Evolutionary conservation across 2,329 filamentous ascomycete genomes (phyloP).

Genomic region (Clonostachys rosea): DNA sequence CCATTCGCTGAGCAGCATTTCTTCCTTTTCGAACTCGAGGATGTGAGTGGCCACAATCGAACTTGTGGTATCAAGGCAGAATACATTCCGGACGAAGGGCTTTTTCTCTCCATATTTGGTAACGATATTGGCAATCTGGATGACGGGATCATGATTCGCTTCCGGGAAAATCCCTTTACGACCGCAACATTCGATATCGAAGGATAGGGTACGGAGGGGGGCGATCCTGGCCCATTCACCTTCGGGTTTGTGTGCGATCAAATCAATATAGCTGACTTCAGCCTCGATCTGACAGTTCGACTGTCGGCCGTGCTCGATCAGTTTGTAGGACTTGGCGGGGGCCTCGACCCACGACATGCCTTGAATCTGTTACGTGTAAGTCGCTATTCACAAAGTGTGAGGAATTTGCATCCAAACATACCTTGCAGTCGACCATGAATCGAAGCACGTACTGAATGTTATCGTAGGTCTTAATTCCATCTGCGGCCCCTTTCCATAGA

Average conservation of each 20-base stretch:
- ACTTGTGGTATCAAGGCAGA: slow-evolving; percentile 88
- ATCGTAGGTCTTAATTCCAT: slow-evolving; percentile 85
- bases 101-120: slow-evolving; percentile 93
- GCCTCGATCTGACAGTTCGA: slow-evolving; percentile 98
- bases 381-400: neutral
- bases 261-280: slow-evolving; percentile 72
- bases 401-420: slow-evolving; percentile 25
- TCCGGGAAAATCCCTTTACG: slow-evolving; percentile 98
- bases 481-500: slow-evolving; percentile 70
- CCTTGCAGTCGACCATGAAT: slow-evolving; percentile 97
- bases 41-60: slow-evolving; percentile 94
- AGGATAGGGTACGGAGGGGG: slow-evolving; percentile 85
- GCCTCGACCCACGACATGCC: slow-evolving; percentile 98
- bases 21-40: slow-evolving; percentile 74
- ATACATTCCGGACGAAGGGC: slow-evolving; percentile 93
- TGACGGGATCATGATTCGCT: slow-evolving; percentile 85
- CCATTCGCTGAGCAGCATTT: slow-evolving; percentile 90
- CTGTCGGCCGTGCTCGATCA: slow-evolving; percentile 66
- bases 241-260: slow-evolving; percentile 82
- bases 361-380: slow-evolving; percentile 52
- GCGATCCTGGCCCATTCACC: slow-evolving; percentile 99
- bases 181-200: slow-evolving; percentile 98
- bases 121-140: slow-evolving; percentile 96
- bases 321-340: slow-evolving; percentile 65
- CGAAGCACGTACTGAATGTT: slow-evolving; percentile 91